Conservation (phyloP, 2,329 filamentous ascomycete genomes). For the Mariannaea elegans region DNA sequence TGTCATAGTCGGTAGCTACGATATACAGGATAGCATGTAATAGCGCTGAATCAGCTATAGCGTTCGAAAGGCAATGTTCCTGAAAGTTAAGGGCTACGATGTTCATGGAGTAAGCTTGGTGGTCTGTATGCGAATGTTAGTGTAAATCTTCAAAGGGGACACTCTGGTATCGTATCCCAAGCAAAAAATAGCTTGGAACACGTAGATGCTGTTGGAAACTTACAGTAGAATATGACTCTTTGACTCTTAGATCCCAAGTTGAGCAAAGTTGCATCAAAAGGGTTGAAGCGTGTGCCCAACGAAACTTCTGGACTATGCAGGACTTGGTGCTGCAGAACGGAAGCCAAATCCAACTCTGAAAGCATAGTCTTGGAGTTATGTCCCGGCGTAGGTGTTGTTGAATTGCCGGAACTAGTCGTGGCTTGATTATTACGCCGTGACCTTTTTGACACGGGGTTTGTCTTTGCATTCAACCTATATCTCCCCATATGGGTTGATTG, state of each 20-base stretch:
- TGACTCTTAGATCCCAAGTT: slow-evolving; percentile 1
- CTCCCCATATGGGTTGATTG: neutral
- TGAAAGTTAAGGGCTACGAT: slow-evolving; percentile 1
- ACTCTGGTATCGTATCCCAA: neutral
- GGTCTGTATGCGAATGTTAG: neutral
- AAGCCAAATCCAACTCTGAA: neutral
- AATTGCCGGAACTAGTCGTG: neutral
- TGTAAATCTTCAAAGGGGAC: neutral
- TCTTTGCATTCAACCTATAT: neutral
- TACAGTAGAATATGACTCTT: slow-evolving; percentile 1
- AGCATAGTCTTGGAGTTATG: neutral
- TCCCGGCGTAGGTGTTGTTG: neutral
- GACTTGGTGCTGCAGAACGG: neutral
- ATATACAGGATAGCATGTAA: neutral
- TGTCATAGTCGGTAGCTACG: neutral
- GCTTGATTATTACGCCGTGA: neutral
- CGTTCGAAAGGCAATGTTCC: slow-evolving; percentile 1
- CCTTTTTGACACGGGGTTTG: neutral
- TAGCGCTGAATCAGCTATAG: neutral
- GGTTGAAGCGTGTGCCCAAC: neutral
- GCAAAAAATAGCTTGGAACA: neutral
- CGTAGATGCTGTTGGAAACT: neutral
- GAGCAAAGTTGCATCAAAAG: slow-evolving; percentile 3
- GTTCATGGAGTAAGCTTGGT: slow-evolving; percentile 1
- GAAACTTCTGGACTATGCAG: neutral